A percentile compares a stretch with the other conserved stretches of the same genome.
phyloP scores from a whole-genome alignment of 768 basidiomycete species.

The Cyclocybe cylindracea region DNA sequence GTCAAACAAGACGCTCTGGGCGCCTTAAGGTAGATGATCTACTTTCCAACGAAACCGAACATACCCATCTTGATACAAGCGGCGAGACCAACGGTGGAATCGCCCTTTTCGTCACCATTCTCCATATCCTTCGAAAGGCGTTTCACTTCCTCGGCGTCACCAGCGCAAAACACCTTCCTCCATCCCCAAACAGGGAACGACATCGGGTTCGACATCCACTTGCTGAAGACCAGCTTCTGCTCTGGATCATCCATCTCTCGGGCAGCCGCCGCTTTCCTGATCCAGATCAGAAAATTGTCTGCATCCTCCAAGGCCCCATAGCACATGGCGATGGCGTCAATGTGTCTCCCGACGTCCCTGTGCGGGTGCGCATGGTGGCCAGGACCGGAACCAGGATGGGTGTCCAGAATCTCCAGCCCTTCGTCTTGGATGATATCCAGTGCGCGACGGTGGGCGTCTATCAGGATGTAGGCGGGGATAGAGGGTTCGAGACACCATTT shows the following conservation, averaged over 20 bases:
- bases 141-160: too few relatives aligned
- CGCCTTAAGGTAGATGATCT: too few relatives aligned
- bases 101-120: too few relatives aligned
- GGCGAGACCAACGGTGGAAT: too few relatives aligned
- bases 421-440: constrained; percentile 31
- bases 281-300: constrained; percentile 36
- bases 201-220: constrained; percentile 35
- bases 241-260: constrained; percentile 18
- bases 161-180: constrained; percentile 16
- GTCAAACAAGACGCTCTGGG: too few relatives aligned
- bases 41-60: too few relatives aligned
- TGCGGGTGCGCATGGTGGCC: background rate
- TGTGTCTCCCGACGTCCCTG: constrained; percentile 21
- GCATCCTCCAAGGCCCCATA: constrained; percentile 40
- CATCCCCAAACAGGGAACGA: constrained; percentile 39
- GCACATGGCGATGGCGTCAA: constrained; percentile 41
- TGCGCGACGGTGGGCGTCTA: constrained; percentile 31
- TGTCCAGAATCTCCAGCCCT: constrained; percentile 30
- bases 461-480: constrained; percentile 27
- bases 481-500: constrained; percentile 31
- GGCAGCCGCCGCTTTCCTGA: constrained; percentile 25
- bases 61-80: too few relatives aligned
- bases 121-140: too few relatives aligned
- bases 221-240: constrained; percentile 28
- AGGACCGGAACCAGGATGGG: background rate